Evolutionary conservation across 2,329 filamentous ascomycete genomes (phyloP).

Genomic region (Teratosphaeria destructans): DNA sequence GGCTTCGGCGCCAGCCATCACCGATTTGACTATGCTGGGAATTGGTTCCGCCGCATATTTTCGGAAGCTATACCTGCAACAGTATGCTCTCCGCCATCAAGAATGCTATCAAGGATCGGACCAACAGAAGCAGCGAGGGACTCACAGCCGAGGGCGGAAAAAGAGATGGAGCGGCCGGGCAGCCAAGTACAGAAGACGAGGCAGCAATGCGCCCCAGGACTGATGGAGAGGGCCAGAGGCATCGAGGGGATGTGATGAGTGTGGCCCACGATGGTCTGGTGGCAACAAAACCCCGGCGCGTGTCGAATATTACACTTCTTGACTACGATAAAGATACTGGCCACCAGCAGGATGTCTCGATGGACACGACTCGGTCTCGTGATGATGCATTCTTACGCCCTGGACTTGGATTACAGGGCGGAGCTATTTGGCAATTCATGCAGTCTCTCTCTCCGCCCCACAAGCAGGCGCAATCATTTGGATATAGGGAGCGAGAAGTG

Average conservation of each 20-base stretch:
- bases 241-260: neutral
- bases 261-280: neutral
- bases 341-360: neutral
- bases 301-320: neutral
- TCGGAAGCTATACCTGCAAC: conserved; percentile 8
- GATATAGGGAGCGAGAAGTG: neutral
- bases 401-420: neutral
- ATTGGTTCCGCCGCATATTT: neutral
- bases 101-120: conserved; percentile 15
- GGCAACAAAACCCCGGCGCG: neutral
- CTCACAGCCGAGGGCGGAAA: neutral
- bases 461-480: neutral
- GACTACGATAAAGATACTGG: neutral
- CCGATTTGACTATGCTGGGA: neutral
- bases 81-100: conserved; percentile 16
- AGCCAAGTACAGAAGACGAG: neutral
- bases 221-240: neutral
- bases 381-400: neutral
- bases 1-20: neutral
- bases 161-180: neutral
- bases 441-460: neutral
- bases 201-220: neutral
- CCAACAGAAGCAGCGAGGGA: conserved; percentile 8
- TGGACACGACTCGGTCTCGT: neutral
- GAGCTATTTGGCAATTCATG: neutral